A percentile compares a stretch with the other conserved stretches of the same genome.
phyloP scores from a whole-genome alignment of 2,329 filamentous ascomycete species.

The Verticillium longisporum region DNA sequence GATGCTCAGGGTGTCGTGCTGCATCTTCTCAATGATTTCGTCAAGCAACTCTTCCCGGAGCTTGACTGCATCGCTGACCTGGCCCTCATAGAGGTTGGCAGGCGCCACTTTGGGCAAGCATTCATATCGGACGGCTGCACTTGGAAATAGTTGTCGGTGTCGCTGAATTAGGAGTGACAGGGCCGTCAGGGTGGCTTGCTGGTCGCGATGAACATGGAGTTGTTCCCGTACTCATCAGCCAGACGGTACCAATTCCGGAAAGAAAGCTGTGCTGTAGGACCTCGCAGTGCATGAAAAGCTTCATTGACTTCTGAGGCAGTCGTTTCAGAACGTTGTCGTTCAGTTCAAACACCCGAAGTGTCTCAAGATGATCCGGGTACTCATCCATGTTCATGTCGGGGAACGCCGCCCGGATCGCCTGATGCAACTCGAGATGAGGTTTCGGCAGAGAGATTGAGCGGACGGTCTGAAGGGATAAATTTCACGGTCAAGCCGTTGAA shows the following conservation, averaged over 20 bases:
- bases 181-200: slow-evolving; percentile 16
- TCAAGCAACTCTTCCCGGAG: background rate
- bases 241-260: background rate
- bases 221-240: slow-evolving; percentile 5
- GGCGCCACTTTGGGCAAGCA: slow-evolving; percentile 10
- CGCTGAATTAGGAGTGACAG: slow-evolving; percentile 14
- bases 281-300: slow-evolving; percentile 11
- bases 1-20: background rate
- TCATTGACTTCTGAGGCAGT: background rate
- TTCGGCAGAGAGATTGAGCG: slow-evolving; percentile 8
- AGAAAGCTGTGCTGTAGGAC: slow-evolving; percentile 8
- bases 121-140: slow-evolving; percentile 11
- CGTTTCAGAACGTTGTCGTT: background rate
- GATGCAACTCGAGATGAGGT: background rate
- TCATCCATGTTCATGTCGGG: background rate
- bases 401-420: slow-evolving; percentile 14
- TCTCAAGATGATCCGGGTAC: background rate
- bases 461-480: slow-evolving; percentile 14
- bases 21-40: slow-evolving; percentile 1
- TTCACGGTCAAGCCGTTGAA: slow-evolving; percentile 22
- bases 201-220: slow-evolving; percentile 12
- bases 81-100: slow-evolving; percentile 6
- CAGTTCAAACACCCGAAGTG: background rate
- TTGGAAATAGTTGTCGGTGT: slow-evolving; percentile 5
- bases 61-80: background rate